A percentile compares a stretch with the other conserved stretches of the same genome.
phyloP scores from a whole-genome alignment of 108 stramenopile species.

The Pseudonitzschia multiseries region DNA sequence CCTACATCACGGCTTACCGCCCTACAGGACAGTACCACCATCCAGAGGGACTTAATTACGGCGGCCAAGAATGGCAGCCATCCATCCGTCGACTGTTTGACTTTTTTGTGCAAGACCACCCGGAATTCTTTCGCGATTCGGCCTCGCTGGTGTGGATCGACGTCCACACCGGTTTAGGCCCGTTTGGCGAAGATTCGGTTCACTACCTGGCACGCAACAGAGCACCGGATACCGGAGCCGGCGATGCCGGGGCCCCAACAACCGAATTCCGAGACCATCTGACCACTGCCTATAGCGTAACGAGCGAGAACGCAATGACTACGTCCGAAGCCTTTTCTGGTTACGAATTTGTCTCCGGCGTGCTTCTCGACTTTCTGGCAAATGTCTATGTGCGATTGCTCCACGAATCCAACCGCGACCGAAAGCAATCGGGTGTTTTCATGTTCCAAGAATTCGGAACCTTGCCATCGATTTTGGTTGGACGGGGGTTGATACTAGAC shows the following conservation, averaged over 20 bases:
- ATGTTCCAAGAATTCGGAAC: conserved; percentile 80
- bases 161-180: conserved; percentile 83
- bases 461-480: conserved; percentile 53
- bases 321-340: conserved; percentile 20
- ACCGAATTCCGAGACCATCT: neutral
- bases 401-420: neutral
- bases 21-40: conserved; percentile 66
- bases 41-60: conserved; percentile 66
- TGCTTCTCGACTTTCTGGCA: conserved; percentile 11
- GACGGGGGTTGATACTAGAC: conserved; percentile 63
- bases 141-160: conserved; percentile 68
- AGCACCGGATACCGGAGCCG: neutral
- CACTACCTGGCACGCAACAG: neutral
- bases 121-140: conserved; percentile 17
- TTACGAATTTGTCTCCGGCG: conserved; percentile 25
- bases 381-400: conserved; percentile 8
- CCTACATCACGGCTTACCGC: too few species aligned
- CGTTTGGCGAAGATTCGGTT: conserved; percentile 55
- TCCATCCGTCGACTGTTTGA: conserved; percentile 37
- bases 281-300: neutral
- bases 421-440: conserved; percentile 8
- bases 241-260: neutral
- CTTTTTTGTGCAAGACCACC: conserved; percentile 19
- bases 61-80: conserved; percentile 57
- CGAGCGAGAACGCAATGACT: conserved; percentile 3